These are phyloP conservation scores for Daldinia sp. DNA, from an alignment of 2,329 filamentous ascomycete species.

Conservation along the genomic window DNA sequence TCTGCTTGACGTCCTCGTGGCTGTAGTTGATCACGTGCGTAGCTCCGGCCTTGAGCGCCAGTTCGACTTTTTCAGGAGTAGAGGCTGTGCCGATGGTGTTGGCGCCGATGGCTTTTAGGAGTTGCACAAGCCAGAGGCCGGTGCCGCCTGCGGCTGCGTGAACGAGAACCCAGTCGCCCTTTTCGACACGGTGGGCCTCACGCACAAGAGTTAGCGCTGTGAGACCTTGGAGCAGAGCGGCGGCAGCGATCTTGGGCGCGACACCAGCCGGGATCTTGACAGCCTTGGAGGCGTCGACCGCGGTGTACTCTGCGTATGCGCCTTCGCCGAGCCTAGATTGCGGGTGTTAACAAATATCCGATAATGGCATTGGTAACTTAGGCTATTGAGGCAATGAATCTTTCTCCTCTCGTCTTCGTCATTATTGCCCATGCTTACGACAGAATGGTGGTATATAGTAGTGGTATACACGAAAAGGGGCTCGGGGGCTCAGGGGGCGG, in stretches of 20 bases:
- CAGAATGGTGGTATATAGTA: background rate
- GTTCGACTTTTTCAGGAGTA: constrained; percentile 73
- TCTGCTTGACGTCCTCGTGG: constrained; percentile 63
- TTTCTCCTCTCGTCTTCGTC: no score
- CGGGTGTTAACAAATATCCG: background rate
- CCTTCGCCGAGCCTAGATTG: constrained; percentile 55
- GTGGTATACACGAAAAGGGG: background rate
- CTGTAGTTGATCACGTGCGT: constrained; percentile 76
- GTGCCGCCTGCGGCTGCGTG: constrained; percentile 88
- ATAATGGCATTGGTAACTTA: no score
- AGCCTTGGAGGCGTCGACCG: constrained; percentile 61
- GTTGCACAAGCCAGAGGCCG: constrained; percentile 76
- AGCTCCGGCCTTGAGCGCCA: constrained; percentile 76
- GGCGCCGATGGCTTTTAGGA: constrained; percentile 76
- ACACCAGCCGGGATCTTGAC: constrained; percentile 71
- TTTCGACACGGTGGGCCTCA: constrained; percentile 77
- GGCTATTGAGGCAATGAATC: no score
- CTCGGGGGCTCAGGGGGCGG: background rate
- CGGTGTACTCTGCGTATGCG: constrained; percentile 66
- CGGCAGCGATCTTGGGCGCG: constrained; percentile 68
- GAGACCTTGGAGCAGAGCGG: constrained; percentile 79
- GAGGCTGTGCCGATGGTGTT: constrained; percentile 82
- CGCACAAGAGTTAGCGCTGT: constrained; percentile 82
- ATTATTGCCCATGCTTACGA: no score
- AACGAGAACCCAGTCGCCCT: constrained; percentile 82